Conservation (phyloP, 768 basidiomycete species). For the Boletus sp. region DNA sequence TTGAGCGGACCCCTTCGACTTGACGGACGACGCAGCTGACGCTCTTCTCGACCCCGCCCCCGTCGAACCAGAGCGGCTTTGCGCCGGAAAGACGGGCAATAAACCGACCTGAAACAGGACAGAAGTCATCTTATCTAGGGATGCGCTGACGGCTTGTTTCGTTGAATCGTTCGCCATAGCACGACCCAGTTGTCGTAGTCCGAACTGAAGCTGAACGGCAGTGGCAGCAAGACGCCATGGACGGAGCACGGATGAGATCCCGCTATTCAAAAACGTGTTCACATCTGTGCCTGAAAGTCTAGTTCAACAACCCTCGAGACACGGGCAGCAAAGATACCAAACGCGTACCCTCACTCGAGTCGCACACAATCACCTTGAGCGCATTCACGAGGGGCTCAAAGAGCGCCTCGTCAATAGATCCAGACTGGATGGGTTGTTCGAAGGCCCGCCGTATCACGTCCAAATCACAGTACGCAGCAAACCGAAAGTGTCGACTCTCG, state of each 20-base stretch:
- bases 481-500: constrained; percentile 64
- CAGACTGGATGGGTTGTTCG: constrained; percentile 56
- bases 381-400: constrained; percentile 66
- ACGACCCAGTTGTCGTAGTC: constrained; percentile 70
- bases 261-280: constrained; percentile 53
- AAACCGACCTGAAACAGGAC: constrained; percentile 52
- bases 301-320: not conserved
- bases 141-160: constrained; percentile 51
- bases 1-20: constrained; percentile 34
- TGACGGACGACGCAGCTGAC: constrained; percentile 52
- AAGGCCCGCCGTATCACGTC: constrained; percentile 69
- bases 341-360: constrained; percentile 53
- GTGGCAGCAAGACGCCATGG: constrained; percentile 86
- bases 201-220: constrained; percentile 74
- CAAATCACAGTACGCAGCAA: constrained; percentile 73
- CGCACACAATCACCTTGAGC: constrained; percentile 63
- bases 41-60: constrained; percentile 36
- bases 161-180: constrained; percentile 57
- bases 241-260: constrained; percentile 65
- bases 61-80: constrained; percentile 11
- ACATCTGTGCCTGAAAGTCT: constrained; percentile 38
- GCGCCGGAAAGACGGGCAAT: constrained; percentile 26
- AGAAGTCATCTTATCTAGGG: constrained; percentile 63
- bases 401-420: constrained; percentile 46
- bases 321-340: not conserved